Evolutionary conservation across 2,329 filamentous ascomycete species (phyloP).

Genomic region (Alternaria viburni): DNA sequence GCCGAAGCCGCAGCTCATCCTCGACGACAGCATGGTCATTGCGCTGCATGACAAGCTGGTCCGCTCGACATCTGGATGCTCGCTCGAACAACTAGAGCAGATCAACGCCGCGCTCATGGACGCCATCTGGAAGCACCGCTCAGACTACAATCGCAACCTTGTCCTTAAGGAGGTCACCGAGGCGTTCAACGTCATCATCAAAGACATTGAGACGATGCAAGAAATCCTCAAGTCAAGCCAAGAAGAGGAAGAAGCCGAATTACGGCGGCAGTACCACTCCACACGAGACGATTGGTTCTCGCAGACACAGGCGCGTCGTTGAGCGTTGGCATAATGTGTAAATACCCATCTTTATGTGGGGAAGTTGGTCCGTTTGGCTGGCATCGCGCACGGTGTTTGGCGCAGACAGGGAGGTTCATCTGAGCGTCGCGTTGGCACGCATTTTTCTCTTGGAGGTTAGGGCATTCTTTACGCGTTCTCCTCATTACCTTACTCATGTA

Average conservation of each 20-base stretch:
- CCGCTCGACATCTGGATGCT: conserved; percentile 73
- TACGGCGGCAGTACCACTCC: conserved; percentile 6
- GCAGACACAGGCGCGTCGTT: conserved; percentile 8
- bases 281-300: conserved; percentile 14
- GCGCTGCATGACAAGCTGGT: conserved; percentile 69
- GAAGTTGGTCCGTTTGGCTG: background rate
- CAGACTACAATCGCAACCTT: conserved; percentile 81
- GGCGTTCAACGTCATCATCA: conserved; percentile 77
- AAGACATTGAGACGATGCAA: conserved; percentile 68
- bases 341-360: background rate
- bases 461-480: background rate
- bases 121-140: conserved; percentile 78
- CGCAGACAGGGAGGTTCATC: background rate
- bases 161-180: conserved; percentile 69
- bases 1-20: conserved; percentile 43
- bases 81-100: conserved; percentile 94
- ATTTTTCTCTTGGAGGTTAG: background rate
- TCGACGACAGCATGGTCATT: conserved; percentile 61
- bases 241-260: conserved; percentile 26
- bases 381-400: conserved; percentile 3
- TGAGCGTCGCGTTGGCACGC: background rate
- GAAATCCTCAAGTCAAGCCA: conserved; percentile 51
- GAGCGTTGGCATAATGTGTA: background rate
- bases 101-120: conserved; percentile 92
- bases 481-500: conserved; percentile 3